Conservation (phyloP, 495 filamentous ascomycete species). For the Xylaria nigripes region DNA sequence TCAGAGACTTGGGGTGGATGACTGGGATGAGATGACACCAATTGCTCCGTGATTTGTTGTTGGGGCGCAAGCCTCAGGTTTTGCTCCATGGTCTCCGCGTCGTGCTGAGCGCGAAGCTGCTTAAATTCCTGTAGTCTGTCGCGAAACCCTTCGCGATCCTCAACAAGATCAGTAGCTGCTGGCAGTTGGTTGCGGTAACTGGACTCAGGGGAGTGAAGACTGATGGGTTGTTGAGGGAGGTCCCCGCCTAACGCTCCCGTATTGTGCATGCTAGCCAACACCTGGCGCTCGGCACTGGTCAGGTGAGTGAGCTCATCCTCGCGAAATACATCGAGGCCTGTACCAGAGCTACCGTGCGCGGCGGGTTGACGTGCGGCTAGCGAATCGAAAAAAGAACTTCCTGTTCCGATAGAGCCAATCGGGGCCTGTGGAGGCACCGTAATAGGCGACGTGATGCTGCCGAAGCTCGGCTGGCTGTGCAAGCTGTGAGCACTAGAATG, state of each 20-base stretch:
- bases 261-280: constrained; percentile 25
- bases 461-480: constrained; percentile 91
- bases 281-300: constrained; percentile 27
- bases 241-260: constrained; percentile 20
- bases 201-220: constrained; percentile 22
- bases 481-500: constrained; percentile 90
- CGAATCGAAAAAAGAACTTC: constrained; percentile 61
- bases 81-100: constrained; percentile 34
- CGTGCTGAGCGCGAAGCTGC: constrained; percentile 49
- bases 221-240: constrained; percentile 25
- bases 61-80: constrained; percentile 12
- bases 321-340: constrained; percentile 38
- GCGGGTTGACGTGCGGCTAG: constrained; percentile 30
- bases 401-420: constrained; percentile 46
- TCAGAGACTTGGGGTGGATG: constrained; percentile 5
- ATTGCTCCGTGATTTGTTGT: constrained; percentile 15
- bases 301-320: constrained; percentile 37
- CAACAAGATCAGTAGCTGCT: constrained; percentile 35
- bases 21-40: constrained; percentile 2
- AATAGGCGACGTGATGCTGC: constrained; percentile 81
- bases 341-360: constrained; percentile 23
- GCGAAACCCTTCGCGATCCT: constrained; percentile 44
- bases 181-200: constrained; percentile 35
- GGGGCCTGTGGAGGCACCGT: constrained; percentile 67
- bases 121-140: constrained; percentile 48